Percentiles rank a stretch among this genome's conserved stretches.
Evolutionary conservation across 257 asterid genomes (phyloP).

Genomic region (Ilex asprella): DNA sequence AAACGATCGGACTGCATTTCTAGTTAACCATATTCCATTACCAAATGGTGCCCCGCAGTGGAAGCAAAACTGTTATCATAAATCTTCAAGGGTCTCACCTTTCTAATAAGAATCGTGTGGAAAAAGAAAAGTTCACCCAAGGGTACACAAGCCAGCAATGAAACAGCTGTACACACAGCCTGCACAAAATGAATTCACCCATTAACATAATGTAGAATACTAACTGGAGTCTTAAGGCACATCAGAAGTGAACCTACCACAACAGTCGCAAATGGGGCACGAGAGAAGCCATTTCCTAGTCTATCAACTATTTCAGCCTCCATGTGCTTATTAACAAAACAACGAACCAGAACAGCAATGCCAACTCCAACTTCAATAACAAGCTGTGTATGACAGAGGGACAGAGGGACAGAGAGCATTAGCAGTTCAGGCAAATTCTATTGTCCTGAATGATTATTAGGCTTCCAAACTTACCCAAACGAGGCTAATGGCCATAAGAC

Average conservation of each 20-base stretch:
- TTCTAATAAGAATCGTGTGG: conserved; percentile 87
- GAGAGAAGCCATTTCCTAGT: conserved; percentile 95
- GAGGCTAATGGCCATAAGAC: conserved; percentile 82
- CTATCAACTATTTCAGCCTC: conserved; percentile 83
- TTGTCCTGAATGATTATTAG: neutral
- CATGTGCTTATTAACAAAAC: conserved; percentile 68
- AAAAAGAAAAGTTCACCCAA: conserved; percentile 97
- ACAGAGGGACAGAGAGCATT: conserved; percentile 10
- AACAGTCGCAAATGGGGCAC: conserved; percentile 92
- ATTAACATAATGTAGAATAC: conserved; percentile 2
- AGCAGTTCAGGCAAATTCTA: neutral
- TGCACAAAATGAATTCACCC: conserved; percentile 28
- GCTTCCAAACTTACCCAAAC: conserved; percentile 68
- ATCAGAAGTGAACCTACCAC: conserved; percentile 54
- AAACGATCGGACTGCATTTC: too few relatives aligned
- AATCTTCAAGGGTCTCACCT: conserved; percentile 31
- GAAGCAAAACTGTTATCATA: too few relatives aligned
- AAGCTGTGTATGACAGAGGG: conserved; percentile 39
- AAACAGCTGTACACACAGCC: conserved; percentile 87
- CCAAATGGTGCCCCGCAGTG: too few relatives aligned
- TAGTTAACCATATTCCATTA: too few relatives aligned
- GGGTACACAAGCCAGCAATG: conserved; percentile 86
- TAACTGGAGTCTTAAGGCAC: conserved; percentile 1
- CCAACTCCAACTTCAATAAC: conserved; percentile 85
- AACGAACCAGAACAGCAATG: conserved; percentile 77